Conservation (phyloP, 306 rosid genomes). For the Clitoria ternatea region DNA sequence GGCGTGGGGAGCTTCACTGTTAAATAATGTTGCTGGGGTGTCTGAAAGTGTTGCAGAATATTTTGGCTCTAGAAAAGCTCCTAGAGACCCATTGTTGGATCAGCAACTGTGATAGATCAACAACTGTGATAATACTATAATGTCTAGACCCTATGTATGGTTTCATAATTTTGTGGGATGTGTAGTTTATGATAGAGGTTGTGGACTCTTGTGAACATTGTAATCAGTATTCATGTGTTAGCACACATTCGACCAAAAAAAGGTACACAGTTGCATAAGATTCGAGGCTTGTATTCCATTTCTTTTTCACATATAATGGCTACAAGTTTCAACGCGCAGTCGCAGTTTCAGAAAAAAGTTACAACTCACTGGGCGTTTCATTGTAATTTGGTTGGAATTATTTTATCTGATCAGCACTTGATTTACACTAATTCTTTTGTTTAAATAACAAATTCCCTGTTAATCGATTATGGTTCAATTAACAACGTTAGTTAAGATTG, state of each 20-base stretch:
- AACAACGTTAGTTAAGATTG: too few species aligned
- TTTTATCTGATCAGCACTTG: not conserved
- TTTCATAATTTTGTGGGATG: slow-evolving; percentile 1
- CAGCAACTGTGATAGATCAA: slow-evolving; percentile 31
- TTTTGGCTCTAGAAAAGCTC: slow-evolving; percentile 34
- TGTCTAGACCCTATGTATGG: not conserved
- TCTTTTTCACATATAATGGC: too few species aligned
- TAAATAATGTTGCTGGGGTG: slow-evolving; percentile 39
- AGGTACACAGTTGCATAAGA: not conserved
- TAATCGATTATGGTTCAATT: too few species aligned
- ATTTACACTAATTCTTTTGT: not conserved
- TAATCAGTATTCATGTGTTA: not conserved
- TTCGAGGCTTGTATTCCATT: not conserved
- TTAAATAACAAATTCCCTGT: not conserved
- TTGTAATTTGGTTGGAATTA: not conserved
- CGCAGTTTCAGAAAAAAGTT: too few species aligned
- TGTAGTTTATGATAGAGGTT: not conserved
- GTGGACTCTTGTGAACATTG: not conserved
- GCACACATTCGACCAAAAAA: too few species aligned
- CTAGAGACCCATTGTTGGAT: slow-evolving; percentile 39
- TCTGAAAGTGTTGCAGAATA: slow-evolving; percentile 37
- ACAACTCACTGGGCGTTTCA: too few species aligned
- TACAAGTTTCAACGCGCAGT: too few species aligned
- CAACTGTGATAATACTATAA: slow-evolving; percentile 17
- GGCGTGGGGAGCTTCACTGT: slow-evolving; percentile 45